phyloP scores from a whole-genome alignment of 805 yeast species.

The Nakazawaea laoshanensis region DNA sequence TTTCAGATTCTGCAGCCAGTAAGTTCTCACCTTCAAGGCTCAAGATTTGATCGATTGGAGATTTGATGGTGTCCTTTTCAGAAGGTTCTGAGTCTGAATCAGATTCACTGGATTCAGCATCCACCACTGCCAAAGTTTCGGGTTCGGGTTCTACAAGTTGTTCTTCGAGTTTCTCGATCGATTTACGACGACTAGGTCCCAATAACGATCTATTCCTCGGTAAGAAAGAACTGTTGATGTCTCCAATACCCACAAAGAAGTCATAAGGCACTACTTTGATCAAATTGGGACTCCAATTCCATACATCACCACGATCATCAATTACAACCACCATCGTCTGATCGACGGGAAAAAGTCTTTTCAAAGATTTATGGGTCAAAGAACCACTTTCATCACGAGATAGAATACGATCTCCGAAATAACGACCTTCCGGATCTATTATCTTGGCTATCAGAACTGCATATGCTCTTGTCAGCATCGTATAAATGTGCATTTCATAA shows the following conservation, averaged over 20 bases:
- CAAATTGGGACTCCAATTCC: slow-evolving; percentile 94
- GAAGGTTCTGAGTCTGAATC: slow-evolving; percentile 4
- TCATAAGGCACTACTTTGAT: slow-evolving; percentile 93
- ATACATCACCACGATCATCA: slow-evolving; percentile 97
- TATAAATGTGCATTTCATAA: slow-evolving; percentile 90
- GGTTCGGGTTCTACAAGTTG: slow-evolving; percentile 16
- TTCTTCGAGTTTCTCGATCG: slow-evolving; percentile 50
- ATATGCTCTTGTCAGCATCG: slow-evolving; percentile 96
- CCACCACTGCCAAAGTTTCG: slow-evolving; percentile 12
- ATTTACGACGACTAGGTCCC: slow-evolving; percentile 56
- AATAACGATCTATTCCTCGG: slow-evolving; percentile 61
- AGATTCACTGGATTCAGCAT: slow-evolving; percentile 8
- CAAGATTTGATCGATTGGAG: slow-evolving; percentile 41
- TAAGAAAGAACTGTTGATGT: slow-evolving; percentile 84
- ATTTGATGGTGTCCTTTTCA: slow-evolving; percentile 8
- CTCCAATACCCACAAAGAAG: slow-evolving; percentile 95
- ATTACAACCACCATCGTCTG: slow-evolving; percentile 94
- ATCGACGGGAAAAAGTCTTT: slow-evolving; percentile 88
- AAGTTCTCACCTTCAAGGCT: slow-evolving; percentile 38
- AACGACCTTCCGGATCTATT: slow-evolving; percentile 81
- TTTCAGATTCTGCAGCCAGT: slow-evolving; percentile 47
- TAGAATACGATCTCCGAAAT: slow-evolving; percentile 85
- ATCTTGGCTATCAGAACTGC: slow-evolving; percentile 85
- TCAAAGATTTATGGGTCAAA: slow-evolving; percentile 78
- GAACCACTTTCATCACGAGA: slow-evolving; percentile 95